Conservation (phyloP, 108 stramenopile species). For the Cylindrotheca closterium region DNA sequence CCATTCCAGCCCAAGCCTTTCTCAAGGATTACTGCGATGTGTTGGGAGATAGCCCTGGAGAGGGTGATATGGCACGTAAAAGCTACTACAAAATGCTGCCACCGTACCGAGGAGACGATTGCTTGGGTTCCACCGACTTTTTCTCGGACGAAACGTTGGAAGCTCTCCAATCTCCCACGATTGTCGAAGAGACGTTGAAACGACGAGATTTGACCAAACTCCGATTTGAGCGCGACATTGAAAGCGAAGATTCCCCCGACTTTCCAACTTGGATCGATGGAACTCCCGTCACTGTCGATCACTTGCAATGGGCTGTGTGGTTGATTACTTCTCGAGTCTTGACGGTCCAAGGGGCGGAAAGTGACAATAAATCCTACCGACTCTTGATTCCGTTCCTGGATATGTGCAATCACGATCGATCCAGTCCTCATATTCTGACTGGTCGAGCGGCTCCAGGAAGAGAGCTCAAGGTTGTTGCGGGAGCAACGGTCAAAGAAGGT, state of each 20-base stretch:
- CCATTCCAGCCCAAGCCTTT: slow-evolving; percentile 53
- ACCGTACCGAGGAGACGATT: slow-evolving; percentile 49
- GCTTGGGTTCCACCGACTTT: slow-evolving; percentile 70
- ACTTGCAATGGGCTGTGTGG: slow-evolving; percentile 71
- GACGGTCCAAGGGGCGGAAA: slow-evolving; percentile 60
- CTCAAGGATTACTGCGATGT: slow-evolving; percentile 53
- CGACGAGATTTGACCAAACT: slow-evolving; percentile 33
- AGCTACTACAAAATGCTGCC: slow-evolving; percentile 72
- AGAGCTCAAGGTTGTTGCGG: slow-evolving; percentile 71
- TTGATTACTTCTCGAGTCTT: slow-evolving; percentile 69
- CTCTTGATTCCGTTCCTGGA: slow-evolving; percentile 76
- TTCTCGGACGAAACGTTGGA: slow-evolving; percentile 59
- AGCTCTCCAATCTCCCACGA: slow-evolving; percentile 57
- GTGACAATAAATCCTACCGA: slow-evolving; percentile 49
- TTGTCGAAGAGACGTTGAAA: slow-evolving; percentile 58
- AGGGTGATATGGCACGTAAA: slow-evolving; percentile 6
- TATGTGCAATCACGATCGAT: slow-evolving; percentile 84
- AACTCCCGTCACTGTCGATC: slow-evolving; percentile 34
- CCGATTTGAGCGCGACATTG: slow-evolving; percentile 60
- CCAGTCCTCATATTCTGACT: slow-evolving; percentile 62
- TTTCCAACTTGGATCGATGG: slow-evolving; percentile 60
- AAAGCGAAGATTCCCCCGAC: no score
- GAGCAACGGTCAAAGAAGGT: slow-evolving; percentile 59
- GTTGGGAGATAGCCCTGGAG: slow-evolving; percentile 9
- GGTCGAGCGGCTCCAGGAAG: slow-evolving; percentile 70